Percentiles rank a stretch among this genome's conserved stretches.
phyloP scores from a whole-genome alignment of 495 filamentous ascomycete species.

The Xylaria bambusicola region DNA sequence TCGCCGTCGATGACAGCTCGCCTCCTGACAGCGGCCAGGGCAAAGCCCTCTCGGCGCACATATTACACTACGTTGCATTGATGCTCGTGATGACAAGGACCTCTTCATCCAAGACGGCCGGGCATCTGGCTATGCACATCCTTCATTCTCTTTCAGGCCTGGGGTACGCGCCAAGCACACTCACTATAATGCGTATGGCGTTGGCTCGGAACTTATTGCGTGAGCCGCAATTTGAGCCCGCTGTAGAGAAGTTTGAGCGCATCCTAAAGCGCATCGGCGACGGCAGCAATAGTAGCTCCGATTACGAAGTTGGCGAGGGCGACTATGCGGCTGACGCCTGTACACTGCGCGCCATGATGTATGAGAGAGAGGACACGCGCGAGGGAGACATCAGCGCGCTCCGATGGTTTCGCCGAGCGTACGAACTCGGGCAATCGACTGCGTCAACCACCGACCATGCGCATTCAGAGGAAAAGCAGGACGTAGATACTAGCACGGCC shows the following conservation, averaged over 20 bases:
- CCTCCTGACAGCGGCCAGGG: constrained; percentile 4
- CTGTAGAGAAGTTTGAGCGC: constrained; percentile 12
- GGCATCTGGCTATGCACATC: constrained; percentile 20
- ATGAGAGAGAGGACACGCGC: background rate
- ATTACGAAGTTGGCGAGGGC: background rate
- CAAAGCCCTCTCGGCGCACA: constrained; percentile 10
- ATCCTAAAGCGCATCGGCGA: constrained; percentile 1
- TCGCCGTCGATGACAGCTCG: background rate
- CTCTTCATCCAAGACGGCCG: no score
- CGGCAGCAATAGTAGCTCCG: background rate
- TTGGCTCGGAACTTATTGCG: background rate
- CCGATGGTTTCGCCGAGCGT: constrained; percentile 17
- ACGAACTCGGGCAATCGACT: constrained; percentile 2
- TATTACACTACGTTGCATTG: constrained; percentile 22
- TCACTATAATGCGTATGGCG: constrained; percentile 17
- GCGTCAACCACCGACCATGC: background rate
- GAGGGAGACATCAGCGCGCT: constrained; percentile 17
- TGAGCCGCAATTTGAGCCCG: constrained; percentile 19
- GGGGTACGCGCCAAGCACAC: constrained; percentile 22
- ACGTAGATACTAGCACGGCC: background rate
- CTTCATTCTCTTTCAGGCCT: constrained; percentile 13
- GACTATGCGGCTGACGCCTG: constrained; percentile 26
- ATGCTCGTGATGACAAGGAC: background rate
- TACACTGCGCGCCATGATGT: constrained; percentile 20
- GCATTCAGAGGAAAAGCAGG: background rate